phyloP scores from a whole-genome alignment of 805 yeast species.

The Nakazawaea siamensis region DNA sequence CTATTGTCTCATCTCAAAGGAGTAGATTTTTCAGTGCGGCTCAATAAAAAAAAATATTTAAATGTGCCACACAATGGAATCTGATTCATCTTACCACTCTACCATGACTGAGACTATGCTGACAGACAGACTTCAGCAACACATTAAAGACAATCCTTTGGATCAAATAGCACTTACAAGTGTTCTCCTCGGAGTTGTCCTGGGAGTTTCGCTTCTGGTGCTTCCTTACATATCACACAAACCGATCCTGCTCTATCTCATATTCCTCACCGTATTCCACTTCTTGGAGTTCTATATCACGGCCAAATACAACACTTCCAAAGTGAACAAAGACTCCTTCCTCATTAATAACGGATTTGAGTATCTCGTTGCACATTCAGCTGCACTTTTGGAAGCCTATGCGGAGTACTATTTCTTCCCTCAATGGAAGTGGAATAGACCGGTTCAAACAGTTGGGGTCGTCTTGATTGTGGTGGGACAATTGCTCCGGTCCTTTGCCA shows the following conservation, averaged over 20 bases:
- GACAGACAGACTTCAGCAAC: neutral
- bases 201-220: constrained; percentile 30
- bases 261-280: constrained; percentile 58
- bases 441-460: constrained; percentile 36
- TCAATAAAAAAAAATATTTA: too few relatives aligned
- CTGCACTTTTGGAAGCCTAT: constrained; percentile 43
- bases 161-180: constrained; percentile 37
- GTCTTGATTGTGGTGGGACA: constrained; percentile 54
- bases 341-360: constrained; percentile 54
- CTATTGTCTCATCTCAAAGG: neutral
- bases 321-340: constrained; percentile 65
- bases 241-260: constrained; percentile 39
- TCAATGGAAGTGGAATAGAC: constrained; percentile 17
- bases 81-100: too few relatives aligned
- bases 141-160: constrained; percentile 26
- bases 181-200: constrained; percentile 30
- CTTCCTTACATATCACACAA: constrained; percentile 21
- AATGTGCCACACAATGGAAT: too few relatives aligned
- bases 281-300: constrained; percentile 77
- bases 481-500: constrained; percentile 58
- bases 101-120: too few relatives aligned
- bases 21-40: too few relatives aligned
- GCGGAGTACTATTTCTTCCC: constrained; percentile 36
- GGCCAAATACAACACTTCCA: constrained; percentile 58
- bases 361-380: constrained; percentile 47